Evolutionary conservation across 371 early-diverging fungal genomes (phyloP), one percentile per base, ranked within the genome.

Genomic region (Mortierella sp.): DNA sequence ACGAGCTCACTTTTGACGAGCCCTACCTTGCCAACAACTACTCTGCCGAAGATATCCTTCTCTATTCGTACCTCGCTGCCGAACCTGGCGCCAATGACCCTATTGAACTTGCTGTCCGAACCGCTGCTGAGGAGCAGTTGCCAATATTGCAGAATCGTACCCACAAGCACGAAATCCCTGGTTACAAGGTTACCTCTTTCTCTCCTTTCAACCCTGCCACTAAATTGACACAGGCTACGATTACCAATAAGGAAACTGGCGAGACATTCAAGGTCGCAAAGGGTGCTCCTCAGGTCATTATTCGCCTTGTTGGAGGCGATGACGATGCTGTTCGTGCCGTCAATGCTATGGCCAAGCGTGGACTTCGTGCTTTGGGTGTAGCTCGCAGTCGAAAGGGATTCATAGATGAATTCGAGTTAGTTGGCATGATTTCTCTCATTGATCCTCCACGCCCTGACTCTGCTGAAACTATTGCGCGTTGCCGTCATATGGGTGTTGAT

Each of bases 241-340:
- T 97, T 31, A 84, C 86, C 61, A 90, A 92, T 71, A 85, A 86
- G 59, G 82, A 87, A 29, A 91, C 87, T 22, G 89, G 86, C 53
- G 89, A 87, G 76, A 83, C 85, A 9, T 97, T 95, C 86, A 87
- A 92, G 68, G 94, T 93, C 29, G 95, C 96, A 74, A 97, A 97
- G 86, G 97, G 97, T 68, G 97, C 97, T n/a, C 97, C 97, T 9
- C 96, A 96, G 74, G 97, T 96, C 37, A 94, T 97, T 61, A 86
- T 95, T 64, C 82, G 86, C 58, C 89, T 97, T 54, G 92, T 90
- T 13, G 94, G 95, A 56, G 94, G 94, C 26, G 88, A 94, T 83
- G 86, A 88, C 49, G 89, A 91, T 34, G 95, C 94, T n/a, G 90
- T 90, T 31, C 82, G 84, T 37, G 94, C 94, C 29, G 95, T 97